phyloP scores from a whole-genome alignment of 1,284 basidiomycete genomes.

The Boletus smithii region DNA sequence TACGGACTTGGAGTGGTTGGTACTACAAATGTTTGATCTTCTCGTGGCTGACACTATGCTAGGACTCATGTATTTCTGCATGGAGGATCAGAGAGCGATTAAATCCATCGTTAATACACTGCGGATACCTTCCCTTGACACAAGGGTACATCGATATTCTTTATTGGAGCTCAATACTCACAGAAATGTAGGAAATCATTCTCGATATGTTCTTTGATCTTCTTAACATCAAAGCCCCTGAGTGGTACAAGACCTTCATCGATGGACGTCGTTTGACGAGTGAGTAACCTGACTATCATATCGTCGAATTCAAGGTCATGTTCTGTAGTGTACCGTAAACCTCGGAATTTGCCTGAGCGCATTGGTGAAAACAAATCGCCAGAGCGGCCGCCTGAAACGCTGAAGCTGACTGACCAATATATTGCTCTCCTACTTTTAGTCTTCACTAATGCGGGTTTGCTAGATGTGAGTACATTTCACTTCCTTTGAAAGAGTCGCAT shows the following conservation, averaged over 20 bases:
- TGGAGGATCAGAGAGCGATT: constrained; percentile 85
- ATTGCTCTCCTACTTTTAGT: constrained; percentile 86
- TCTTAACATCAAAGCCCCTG: constrained; percentile 86
- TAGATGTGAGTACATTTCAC: constrained; percentile 61
- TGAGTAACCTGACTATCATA: constrained; percentile 36
- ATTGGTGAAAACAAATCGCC: constrained; percentile 32
- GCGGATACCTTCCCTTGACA: constrained; percentile 82
- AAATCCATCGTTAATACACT: constrained; percentile 83
- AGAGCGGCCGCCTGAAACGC: constrained; percentile 54
- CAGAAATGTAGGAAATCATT: constrained; percentile 69
- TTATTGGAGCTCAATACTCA: constrained; percentile 9
- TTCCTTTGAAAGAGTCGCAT: constrained; percentile 1
- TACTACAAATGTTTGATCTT: constrained; percentile 7
- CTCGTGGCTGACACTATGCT: constrained; percentile 17
- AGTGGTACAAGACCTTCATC: constrained; percentile 89
- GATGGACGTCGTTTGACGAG: constrained; percentile 83
- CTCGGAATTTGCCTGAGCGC: constrained; percentile 42
- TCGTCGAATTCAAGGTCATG: background rate
- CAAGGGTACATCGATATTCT: constrained; percentile 55
- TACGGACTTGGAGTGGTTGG: constrained; percentile 93
- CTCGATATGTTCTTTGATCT: constrained; percentile 93
- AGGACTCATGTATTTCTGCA: constrained; percentile 93
- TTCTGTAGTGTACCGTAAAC: constrained; percentile 63
- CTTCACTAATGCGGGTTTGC: constrained; percentile 82
- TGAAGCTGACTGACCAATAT: constrained; percentile 92